These are phyloP conservation scores for Penicillium alfredii DNA, from an alignment of 495 filamentous ascomycete species.

Conservation along the genomic window DNA sequence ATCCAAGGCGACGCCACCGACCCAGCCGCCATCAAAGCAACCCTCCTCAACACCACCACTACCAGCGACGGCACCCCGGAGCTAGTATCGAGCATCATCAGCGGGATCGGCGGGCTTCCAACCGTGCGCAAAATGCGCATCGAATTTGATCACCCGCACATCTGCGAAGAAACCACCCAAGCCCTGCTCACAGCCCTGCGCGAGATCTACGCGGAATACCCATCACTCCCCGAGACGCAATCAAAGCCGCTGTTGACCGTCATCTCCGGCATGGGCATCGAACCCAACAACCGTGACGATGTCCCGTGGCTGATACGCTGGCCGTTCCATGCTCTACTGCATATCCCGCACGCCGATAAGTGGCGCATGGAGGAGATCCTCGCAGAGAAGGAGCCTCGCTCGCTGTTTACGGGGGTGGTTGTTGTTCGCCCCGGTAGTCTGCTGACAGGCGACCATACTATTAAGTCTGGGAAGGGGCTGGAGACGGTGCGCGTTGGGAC, in stretches of 20 bases:
- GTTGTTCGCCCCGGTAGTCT: slow-evolving; percentile 32
- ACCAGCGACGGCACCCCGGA: slow-evolving; percentile 3
- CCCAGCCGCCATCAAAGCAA: slow-evolving; percentile 24
- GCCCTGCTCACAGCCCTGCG: slow-evolving; percentile 25
- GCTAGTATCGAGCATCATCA: slow-evolving; percentile 34
- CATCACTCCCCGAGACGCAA: too few relatives aligned
- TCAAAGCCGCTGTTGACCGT: slow-evolving; percentile 12
- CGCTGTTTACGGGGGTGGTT: slow-evolving; percentile 23
- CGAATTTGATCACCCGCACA: slow-evolving; percentile 19
- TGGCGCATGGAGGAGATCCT: slow-evolving; percentile 30
- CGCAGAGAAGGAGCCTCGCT: slow-evolving; percentile 5
- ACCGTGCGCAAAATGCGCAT: slow-evolving; percentile 14
- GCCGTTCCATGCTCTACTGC: slow-evolving; percentile 28
- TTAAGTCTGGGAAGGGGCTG: slow-evolving; percentile 9
- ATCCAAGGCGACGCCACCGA: slow-evolving; percentile 45
- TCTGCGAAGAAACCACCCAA: slow-evolving; percentile 20
- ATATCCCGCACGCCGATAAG: slow-evolving; percentile 36
- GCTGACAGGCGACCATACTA: slow-evolving; percentile 24
- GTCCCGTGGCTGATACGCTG: slow-evolving; percentile 28
- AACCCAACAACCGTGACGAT: slow-evolving; percentile 21
- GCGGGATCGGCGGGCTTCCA: slow-evolving; percentile 46
- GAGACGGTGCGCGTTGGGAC: slow-evolving; percentile 28
- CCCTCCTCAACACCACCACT: slow-evolving; percentile 15
- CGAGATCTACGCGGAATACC: slow-evolving; percentile 15
- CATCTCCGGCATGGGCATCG: slow-evolving; percentile 28